These are phyloP conservation scores for Pelargonium citronellum DNA, from an alignment of 441 rosid genomes.

Conservation along the genomic window DNA sequence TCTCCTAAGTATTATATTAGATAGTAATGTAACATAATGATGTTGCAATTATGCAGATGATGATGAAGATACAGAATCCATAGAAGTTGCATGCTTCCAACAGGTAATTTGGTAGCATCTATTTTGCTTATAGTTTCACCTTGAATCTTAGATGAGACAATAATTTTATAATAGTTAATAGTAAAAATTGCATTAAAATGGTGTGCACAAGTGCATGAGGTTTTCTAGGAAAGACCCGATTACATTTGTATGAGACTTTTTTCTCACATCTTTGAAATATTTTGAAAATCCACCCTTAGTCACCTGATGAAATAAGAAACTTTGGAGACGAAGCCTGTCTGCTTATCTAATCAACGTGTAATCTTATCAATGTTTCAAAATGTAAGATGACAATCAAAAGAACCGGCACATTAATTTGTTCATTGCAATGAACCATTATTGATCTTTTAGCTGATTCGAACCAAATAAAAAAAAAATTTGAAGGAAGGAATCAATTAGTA, in stretches of 20 bases:
- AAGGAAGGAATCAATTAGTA: too few relatives aligned
- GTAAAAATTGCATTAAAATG: neutral
- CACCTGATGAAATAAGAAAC: neutral
- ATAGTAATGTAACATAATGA: neutral
- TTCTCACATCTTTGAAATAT: neutral
- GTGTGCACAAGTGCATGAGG: neutral
- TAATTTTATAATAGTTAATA: neutral
- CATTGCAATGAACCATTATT: neutral
- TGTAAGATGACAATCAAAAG: neutral
- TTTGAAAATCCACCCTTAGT: neutral
- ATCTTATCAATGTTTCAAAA: neutral
- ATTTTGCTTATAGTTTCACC: neutral
- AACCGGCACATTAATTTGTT: neutral
- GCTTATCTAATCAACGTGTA: neutral
- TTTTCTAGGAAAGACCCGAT: neutral
- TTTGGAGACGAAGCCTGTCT: neutral
- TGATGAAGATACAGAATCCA: conserved; percentile 72
- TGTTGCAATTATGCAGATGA: conserved; percentile 37
- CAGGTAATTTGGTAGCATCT: conserved; percentile 34
- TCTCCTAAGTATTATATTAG: neutral
- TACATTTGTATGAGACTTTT: too few relatives aligned
- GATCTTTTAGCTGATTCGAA: neutral
- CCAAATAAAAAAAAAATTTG: too few relatives aligned
- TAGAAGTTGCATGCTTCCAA: conserved; percentile 76
- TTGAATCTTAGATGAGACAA: neutral